phyloP scores from a whole-genome alignment of 441 rosid species.

The Isatis lusitanica region DNA sequence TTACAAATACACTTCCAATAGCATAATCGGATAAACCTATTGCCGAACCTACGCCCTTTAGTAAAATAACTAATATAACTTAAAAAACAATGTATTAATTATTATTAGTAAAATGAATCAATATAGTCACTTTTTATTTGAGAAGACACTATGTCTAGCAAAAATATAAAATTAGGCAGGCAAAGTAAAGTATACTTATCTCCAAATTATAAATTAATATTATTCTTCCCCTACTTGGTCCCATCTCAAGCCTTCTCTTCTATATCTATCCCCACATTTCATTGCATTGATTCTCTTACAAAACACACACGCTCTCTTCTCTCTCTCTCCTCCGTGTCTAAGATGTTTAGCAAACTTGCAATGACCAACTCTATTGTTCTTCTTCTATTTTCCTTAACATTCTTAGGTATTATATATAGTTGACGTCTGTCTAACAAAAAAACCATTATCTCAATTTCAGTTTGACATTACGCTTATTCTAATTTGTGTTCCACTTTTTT shows the following conservation, averaged over 20 bases:
- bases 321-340: conserved; percentile 37
- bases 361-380: conserved; percentile 37
- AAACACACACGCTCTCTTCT: conserved; percentile 1
- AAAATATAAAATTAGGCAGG: conserved; percentile 40
- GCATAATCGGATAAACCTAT: conserved; percentile 1
- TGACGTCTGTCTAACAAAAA: neutral
- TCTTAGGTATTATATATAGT: conserved; percentile 49
- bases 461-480: neutral
- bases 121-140: conserved; percentile 9
- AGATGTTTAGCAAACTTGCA: conserved; percentile 34
- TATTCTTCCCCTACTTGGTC: conserved; percentile 16
- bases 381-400: conserved; percentile 41
- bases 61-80: conserved; percentile 1
- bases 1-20: conserved; percentile 10
- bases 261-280: conserved; percentile 33
- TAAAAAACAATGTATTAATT: neutral
- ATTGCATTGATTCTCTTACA: conserved; percentile 36
- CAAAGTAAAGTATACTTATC: conserved; percentile 61
- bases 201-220: conserved; percentile 13
- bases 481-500: neutral
- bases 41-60: conserved; percentile 24
- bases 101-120: neutral
- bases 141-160: conserved; percentile 28
- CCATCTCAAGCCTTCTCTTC: conserved; percentile 18
- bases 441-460: neutral